Evolutionary conservation across 768 basidiomycete genomes (phyloP).

Genomic region (Chalciporus sphaerocephalus): DNA sequence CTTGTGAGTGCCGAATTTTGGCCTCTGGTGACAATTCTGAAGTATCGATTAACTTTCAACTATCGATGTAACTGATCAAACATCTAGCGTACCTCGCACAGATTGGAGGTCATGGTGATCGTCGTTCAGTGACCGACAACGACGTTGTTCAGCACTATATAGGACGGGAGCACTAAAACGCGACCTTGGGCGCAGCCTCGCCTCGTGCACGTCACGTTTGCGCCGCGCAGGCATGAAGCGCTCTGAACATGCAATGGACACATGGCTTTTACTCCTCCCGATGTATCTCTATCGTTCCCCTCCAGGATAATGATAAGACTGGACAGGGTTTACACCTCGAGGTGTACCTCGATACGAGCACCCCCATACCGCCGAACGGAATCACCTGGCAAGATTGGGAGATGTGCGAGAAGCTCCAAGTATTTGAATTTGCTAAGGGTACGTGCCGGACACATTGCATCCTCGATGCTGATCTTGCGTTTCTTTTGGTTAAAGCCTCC

Average conservation of each 20-base stretch:
- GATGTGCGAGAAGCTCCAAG: slow-evolving; percentile 18
- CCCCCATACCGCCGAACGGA: neutral
- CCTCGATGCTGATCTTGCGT: slow-evolving; percentile 23
- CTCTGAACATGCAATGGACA: slow-evolving; percentile 3
- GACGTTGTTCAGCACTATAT: neutral
- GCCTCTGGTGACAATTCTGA: slow-evolving; percentile 52
- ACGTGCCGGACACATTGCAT: slow-evolving; percentile 22
- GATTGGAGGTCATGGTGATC: slow-evolving; percentile 24
- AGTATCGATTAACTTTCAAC: slow-evolving; percentile 2
- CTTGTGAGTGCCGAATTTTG: slow-evolving; percentile 51
- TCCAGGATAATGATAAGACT: slow-evolving; percentile 17
- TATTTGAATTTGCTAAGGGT: slow-evolving; percentile 24
- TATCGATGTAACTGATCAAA: slow-evolving; percentile 1
- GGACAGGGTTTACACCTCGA: neutral
- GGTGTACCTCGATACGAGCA: neutral
- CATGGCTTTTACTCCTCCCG: slow-evolving; percentile 3
- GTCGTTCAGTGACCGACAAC: slow-evolving; percentile 3
- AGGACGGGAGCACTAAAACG: neutral
- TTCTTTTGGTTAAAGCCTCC: slow-evolving; percentile 9
- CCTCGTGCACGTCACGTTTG: slow-evolving; percentile 28
- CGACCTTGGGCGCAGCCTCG: slow-evolving; percentile 1
- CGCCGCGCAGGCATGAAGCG: slow-evolving; percentile 3
- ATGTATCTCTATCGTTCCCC: slow-evolving; percentile 11
- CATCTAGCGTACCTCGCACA: slow-evolving; percentile 29
- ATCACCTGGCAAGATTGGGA: slow-evolving; percentile 7